These are phyloP conservation scores for Blastobotrys muscicola DNA, from an alignment of 805 yeast genomes.

Conservation along the genomic window DNA sequence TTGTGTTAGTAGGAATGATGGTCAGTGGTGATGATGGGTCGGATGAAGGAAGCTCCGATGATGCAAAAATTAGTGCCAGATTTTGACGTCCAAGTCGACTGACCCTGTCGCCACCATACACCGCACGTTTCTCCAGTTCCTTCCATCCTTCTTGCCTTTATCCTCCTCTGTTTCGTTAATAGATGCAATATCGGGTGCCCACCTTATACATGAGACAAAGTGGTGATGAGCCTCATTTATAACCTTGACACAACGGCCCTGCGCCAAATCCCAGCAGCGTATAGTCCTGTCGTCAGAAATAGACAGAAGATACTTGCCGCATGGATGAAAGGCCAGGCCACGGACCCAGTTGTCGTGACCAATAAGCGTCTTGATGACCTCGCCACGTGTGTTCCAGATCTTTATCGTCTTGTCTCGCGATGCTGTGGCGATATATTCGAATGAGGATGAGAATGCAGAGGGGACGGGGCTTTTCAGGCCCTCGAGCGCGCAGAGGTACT, in stretches of 20 bases:
- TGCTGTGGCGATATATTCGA: conserved; percentile 63
- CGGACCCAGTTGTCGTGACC: conserved; percentile 90
- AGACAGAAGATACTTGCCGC: conserved; percentile 57
- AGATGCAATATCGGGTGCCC: conserved; percentile 23
- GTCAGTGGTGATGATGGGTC: too few species aligned
- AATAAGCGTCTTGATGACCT: conserved; percentile 42
- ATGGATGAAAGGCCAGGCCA: conserved; percentile 60
- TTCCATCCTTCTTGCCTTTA: conserved; percentile 15
- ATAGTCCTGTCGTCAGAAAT: conserved; percentile 74
- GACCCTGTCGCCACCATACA: conserved; percentile 58
- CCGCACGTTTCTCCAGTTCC: conserved; percentile 40
- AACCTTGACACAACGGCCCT: conserved; percentile 38
- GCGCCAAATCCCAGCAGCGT: conserved; percentile 63
- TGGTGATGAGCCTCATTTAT: conserved; percentile 60
- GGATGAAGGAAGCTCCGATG: background rate
- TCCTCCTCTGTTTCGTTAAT: conserved; percentile 22
- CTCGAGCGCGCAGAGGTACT: conserved; percentile 39
- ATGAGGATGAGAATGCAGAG: conserved; percentile 14
- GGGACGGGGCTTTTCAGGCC: conserved; percentile 27
- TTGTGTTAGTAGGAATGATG: too few species aligned
- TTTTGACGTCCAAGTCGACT: conserved; percentile 43
- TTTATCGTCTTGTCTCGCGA: conserved; percentile 69
- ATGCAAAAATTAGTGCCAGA: conserved; percentile 39
- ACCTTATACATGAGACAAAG: conserved; percentile 51
- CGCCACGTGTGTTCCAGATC: conserved; percentile 67